Conservation (phyloP, 441 rosid species). For the Breynia disticha region DNA sequence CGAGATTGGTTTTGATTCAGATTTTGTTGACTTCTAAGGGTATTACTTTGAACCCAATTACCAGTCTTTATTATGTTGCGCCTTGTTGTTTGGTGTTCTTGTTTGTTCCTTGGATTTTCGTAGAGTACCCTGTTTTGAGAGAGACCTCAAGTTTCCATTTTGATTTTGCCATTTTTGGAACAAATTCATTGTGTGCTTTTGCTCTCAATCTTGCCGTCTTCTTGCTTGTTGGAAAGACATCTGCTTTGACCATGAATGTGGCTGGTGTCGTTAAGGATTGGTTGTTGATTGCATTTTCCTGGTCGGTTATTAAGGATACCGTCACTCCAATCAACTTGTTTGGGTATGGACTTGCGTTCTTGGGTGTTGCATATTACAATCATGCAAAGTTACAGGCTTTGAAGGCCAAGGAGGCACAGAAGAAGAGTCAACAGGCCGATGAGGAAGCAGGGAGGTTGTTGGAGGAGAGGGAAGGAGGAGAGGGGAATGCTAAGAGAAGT, state of each 20-base stretch:
- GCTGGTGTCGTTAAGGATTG: conserved; percentile 98
- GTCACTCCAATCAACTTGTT: conserved; percentile 77
- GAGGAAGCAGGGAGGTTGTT: conserved; percentile 77
- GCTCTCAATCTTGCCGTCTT: conserved; percentile 92
- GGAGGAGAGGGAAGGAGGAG: conserved; percentile 68
- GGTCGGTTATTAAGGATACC: conserved; percentile 93
- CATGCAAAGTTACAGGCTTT: conserved; percentile 83
- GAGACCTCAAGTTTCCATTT: conserved; percentile 78
- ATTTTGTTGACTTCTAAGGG: conserved; percentile 88
- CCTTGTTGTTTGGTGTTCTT: conserved; percentile 85
- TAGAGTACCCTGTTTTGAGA: conserved; percentile 55
- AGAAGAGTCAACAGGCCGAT: conserved; percentile 56
- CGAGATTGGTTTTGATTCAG: conserved; percentile 84
- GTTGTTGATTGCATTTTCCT: conserved; percentile 88
- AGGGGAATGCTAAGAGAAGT: conserved; percentile 39
- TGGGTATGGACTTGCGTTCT: conserved; percentile 77
- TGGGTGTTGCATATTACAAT: conserved; percentile 91
- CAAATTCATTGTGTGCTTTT: conserved; percentile 83
- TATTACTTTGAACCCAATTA: conserved; percentile 70
- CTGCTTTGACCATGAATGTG: conserved; percentile 93
- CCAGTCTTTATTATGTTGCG: conserved; percentile 80
- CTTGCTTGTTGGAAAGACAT: conserved; percentile 88
- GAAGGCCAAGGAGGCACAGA: conserved; percentile 82
- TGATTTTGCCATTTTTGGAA: conserved; percentile 74
- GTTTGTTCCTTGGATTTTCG: conserved; percentile 81